Evolutionary conservation across 148 eudicot species (phyloP).

Genomic region (Hydrangea macrophylla): DNA sequence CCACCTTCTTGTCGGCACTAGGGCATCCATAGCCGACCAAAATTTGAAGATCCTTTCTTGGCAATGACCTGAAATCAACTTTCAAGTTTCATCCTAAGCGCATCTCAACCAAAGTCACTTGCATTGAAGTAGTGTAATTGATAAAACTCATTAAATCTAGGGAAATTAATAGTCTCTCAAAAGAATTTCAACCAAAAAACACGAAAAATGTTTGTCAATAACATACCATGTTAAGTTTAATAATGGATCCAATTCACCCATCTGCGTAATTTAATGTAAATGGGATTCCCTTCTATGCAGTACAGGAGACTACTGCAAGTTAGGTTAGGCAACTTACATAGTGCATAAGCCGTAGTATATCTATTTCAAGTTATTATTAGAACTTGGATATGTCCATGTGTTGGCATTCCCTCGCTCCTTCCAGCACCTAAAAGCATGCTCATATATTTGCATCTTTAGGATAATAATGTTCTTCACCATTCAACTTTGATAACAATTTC

Average conservation of each 20-base stretch:
- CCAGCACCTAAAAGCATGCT: too few species aligned
- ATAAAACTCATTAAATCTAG: neutral
- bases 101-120: conserved; percentile 10
- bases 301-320: too few species aligned
- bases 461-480: too few species aligned
- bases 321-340: too few species aligned
- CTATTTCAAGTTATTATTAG: too few species aligned
- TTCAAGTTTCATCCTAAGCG: conserved; percentile 28
- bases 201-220: neutral
- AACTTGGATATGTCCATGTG: too few species aligned
- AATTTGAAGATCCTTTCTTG: conserved; percentile 83
- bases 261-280: neutral
- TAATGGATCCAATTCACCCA: neutral
- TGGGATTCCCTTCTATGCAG: neutral
- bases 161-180: neutral
- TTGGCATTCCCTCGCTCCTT: too few species aligned
- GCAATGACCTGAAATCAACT: conserved; percentile 77
- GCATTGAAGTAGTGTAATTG: neutral
- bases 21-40: conserved; percentile 96
- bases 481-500: too few species aligned
- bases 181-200: neutral
- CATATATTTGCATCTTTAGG: too few species aligned
- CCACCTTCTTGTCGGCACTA: conserved; percentile 79
- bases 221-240: neutral
- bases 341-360: too few species aligned